phyloP scores from a whole-genome alignment of 805 yeast genomes.

The Metschnikowia borealis region DNA sequence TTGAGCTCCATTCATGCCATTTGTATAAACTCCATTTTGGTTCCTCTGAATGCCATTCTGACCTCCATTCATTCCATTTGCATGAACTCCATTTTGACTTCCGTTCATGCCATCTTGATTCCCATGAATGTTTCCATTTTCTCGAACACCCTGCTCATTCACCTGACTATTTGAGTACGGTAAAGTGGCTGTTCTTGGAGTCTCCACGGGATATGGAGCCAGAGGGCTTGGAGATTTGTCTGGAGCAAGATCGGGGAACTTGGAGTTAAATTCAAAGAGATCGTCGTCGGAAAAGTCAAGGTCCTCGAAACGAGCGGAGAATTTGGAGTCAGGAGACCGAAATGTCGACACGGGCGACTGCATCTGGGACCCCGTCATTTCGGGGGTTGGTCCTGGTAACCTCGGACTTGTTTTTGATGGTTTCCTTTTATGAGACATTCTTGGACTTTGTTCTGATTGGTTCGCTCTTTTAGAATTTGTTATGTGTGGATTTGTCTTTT shows the following conservation, averaged over 20 bases:
- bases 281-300: conserved; percentile 8
- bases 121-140: no score
- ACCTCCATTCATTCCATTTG: no score
- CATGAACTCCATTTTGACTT: no score
- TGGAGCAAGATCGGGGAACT: conserved; percentile 12
- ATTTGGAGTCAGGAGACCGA: not conserved
- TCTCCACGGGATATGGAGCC: conserved; percentile 8
- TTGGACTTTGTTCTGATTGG: not conserved
- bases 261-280: conserved; percentile 9
- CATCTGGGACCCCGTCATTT: not conserved
- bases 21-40: no score
- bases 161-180: no score
- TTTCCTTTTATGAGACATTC: no score
- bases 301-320: not conserved
- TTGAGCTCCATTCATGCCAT: not conserved
- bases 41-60: no score
- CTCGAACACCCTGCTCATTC: no score
- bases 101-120: no score
- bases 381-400: not conserved
- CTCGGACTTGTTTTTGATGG: not conserved
- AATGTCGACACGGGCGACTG: not conserved
- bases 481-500: no score
- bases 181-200: not conserved
- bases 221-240: not conserved
- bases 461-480: no score